Percentiles rank a stretch among this genome's conserved stretches.
phyloP scores from a whole-genome alignment of 352 stramenopile genomes.

The Globisporangium acanthophoron region DNA sequence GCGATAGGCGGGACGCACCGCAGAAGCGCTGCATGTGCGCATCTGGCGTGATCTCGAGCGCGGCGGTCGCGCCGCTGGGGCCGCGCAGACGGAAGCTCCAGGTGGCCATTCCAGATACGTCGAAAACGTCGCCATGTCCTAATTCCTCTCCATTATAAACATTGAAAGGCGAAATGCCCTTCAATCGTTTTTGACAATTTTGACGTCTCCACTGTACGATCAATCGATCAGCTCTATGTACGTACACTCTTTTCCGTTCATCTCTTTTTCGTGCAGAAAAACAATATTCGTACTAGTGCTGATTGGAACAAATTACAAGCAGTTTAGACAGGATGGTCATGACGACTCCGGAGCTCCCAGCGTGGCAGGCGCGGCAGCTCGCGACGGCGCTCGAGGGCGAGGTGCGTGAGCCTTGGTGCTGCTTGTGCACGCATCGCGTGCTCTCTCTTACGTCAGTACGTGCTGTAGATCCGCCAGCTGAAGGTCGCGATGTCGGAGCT shows the following conservation, averaged over 20 bases:
- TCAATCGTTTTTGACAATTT: no score
- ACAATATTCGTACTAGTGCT: no score
- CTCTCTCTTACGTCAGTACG: background rate
- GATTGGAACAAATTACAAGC: no score
- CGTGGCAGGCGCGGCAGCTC: conserved; percentile 41
- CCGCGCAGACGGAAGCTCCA: conserved; percentile 68
- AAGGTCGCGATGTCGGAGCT: conserved; percentile 71
- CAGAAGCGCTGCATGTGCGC: conserved; percentile 36
- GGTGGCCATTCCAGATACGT: conserved; percentile 14
- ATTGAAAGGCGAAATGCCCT: no score
- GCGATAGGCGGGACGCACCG: conserved; percentile 17
- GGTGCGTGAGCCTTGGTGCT: background rate
- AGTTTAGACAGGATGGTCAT: background rate
- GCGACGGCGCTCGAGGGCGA: conserved; percentile 18
- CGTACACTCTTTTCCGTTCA: no score
- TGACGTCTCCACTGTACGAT: no score
- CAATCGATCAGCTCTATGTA: no score
- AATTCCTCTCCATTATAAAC: no score
- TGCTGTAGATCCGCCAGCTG: conserved; percentile 62
- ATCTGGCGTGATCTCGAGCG: conserved; percentile 42
- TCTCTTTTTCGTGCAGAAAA: no score
- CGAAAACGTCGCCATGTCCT: no score
- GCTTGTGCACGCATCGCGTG: background rate
- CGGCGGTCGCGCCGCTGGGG: conserved; percentile 45
- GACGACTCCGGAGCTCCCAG: background rate